phyloP scores from a whole-genome alignment of 1,284 basidiomycete species.

The Trametes versicolor region DNA sequence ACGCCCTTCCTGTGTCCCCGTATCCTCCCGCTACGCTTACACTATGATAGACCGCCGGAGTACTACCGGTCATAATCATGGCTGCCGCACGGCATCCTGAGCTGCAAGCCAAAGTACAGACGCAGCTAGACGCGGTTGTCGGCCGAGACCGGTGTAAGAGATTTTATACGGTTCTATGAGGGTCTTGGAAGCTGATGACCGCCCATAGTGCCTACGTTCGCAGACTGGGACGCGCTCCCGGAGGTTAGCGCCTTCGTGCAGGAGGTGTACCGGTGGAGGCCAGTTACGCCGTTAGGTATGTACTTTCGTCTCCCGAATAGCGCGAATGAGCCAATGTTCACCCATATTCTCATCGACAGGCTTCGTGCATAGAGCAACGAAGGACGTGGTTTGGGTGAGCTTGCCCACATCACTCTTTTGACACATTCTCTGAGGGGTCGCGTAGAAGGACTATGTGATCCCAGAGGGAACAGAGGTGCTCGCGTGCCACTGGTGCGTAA shows the following conservation, averaged over 20 bases:
- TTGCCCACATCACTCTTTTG: not conserved
- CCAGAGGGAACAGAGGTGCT: slow-evolving; percentile 66
- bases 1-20: not conserved
- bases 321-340: not conserved
- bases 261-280: slow-evolving; percentile 73
- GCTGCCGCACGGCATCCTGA: slow-evolving; percentile 71
- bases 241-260: slow-evolving; percentile 69
- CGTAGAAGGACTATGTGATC: slow-evolving; percentile 62
- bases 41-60: slow-evolving; percentile 56
- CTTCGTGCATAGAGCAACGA: slow-evolving; percentile 64
- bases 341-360: slow-evolving; percentile 44
- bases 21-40: not conserved
- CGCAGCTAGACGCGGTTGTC: slow-evolving; percentile 68
- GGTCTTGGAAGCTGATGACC: not conserved
- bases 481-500: slow-evolving; percentile 67
- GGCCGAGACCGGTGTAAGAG: slow-evolving; percentile 59
- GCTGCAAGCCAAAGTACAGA: slow-evolving; percentile 62
- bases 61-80: slow-evolving; percentile 65
- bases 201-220: slow-evolving; percentile 56
- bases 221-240: slow-evolving; percentile 60
- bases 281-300: slow-evolving; percentile 53
- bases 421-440: not conserved
- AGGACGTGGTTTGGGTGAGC: slow-evolving; percentile 65
- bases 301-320: not conserved
- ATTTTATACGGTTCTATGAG: not conserved